Percentiles rank a stretch among this genome's conserved stretches.
These are phyloP conservation scores for Crithidia sp. DNA, from an alignment of 208 protist species.

Conservation along the genomic window DNA sequence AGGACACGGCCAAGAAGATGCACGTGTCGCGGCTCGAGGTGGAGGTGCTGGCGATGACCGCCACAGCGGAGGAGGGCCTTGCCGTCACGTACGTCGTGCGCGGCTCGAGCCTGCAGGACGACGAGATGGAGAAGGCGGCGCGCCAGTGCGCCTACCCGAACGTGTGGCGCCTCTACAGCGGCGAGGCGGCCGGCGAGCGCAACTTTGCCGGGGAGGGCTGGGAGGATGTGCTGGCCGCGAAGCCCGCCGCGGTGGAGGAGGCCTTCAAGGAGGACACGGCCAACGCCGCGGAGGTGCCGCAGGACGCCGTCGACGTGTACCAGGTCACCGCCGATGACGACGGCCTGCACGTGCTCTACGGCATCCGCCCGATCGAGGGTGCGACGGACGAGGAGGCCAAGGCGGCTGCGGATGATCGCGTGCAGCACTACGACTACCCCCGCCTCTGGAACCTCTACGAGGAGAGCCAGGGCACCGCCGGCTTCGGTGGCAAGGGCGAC, in stretches of 20 bases:
- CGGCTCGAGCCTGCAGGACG: constrained; percentile 20
- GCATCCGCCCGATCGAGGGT: constrained; percentile 29
- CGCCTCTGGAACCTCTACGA: constrained; percentile 43
- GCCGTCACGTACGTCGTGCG: constrained; percentile 29
- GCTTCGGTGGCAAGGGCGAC: constrained; percentile 25
- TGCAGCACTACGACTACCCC: constrained; percentile 44
- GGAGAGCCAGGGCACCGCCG: constrained; percentile 12
- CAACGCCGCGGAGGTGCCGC: constrained; percentile 24
- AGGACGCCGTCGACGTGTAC: constrained; percentile 33
- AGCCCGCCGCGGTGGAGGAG: constrained; percentile 26
- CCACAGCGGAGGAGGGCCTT: constrained; percentile 18
- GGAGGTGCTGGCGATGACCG: constrained; percentile 31
- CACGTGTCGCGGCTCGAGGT: constrained; percentile 40
- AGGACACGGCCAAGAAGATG: constrained; percentile 44
- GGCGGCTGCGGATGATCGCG: constrained; percentile 24
- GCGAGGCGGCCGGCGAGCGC: constrained; percentile 33
- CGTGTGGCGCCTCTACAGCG: constrained; percentile 46
- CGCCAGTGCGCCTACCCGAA: constrained; percentile 34
- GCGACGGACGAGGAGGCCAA: constrained; percentile 32
- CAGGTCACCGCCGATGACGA: constrained; percentile 29
- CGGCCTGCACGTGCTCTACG: constrained; percentile 38
- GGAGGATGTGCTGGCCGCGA: constrained; percentile 42
- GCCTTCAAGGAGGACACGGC: constrained; percentile 50
- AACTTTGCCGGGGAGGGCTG: constrained; percentile 64
- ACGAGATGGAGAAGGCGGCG: constrained; percentile 34